These are phyloP conservation scores for Scheffersomyces segobiensis DNA, from an alignment of 1,139 yeast species.

Conservation along the genomic window DNA sequence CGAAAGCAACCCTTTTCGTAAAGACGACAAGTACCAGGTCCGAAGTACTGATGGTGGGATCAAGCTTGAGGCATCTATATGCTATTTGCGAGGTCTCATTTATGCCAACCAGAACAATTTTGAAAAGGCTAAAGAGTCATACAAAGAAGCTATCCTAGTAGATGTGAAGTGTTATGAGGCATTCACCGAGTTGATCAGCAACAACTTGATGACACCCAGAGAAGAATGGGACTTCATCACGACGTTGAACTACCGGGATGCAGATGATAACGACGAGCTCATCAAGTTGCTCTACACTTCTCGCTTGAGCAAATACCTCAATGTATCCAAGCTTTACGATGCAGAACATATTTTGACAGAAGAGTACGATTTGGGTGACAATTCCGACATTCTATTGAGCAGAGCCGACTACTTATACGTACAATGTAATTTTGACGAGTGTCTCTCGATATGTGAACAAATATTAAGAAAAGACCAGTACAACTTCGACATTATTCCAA, in stretches of 20 bases:
- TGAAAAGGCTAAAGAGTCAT: constrained; percentile 84
- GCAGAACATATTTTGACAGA: constrained; percentile 68
- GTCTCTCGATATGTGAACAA: constrained; percentile 71
- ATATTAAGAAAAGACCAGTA: constrained; percentile 64
- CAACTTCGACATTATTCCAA: constrained; percentile 74
- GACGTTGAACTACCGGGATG: constrained; percentile 66
- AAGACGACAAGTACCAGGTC: constrained; percentile 38
- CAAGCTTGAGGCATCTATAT: constrained; percentile 82
- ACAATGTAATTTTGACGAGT: constrained; percentile 79
- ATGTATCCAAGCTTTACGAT: constrained; percentile 59
- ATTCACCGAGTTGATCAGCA: constrained; percentile 72
- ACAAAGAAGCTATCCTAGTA: constrained; percentile 79
- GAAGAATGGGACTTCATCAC: constrained; percentile 86
- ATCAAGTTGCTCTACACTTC: constrained; percentile 75
- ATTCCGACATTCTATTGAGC: constrained; percentile 67
- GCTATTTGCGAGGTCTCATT: constrained; percentile 81
- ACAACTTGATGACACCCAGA: constrained; percentile 74
- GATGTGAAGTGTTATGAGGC: constrained; percentile 96
- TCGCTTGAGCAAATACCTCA: constrained; percentile 70
- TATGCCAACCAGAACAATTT: constrained; percentile 83
- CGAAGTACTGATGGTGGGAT: constrained; percentile 71
- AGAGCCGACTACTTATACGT: constrained; percentile 72
- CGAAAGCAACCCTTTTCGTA: constrained; percentile 71
- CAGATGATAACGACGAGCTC: constrained; percentile 81
- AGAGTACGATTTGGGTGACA: constrained; percentile 69